phyloP scores from a whole-genome alignment of 768 basidiomycete species.

The Psilocybe cyanescens region DNA sequence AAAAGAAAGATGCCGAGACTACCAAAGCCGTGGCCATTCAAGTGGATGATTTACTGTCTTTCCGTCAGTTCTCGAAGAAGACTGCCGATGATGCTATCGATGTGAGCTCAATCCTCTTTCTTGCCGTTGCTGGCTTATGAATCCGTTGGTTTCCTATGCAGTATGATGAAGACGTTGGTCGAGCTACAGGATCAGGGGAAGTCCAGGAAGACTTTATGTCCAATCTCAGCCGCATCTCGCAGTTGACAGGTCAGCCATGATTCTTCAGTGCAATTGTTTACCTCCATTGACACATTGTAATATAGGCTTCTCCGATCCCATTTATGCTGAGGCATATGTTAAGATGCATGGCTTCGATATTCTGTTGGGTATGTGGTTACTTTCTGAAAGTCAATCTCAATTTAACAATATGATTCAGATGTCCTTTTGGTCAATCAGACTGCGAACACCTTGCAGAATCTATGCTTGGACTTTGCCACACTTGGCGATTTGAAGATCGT shows the following conservation, averaged over 20 bases:
- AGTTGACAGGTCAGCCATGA: conserved; percentile 76
- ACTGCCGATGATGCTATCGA: conserved; percentile 78
- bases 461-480: conserved; percentile 97
- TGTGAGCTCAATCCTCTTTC: conserved; percentile 39
- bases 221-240: conserved; percentile 89
- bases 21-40: conserved; percentile 74
- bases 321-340: conserved; percentile 97
- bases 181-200: conserved; percentile 86
- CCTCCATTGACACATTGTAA: background rate
- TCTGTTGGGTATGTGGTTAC: conserved; percentile 65
- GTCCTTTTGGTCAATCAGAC: conserved; percentile 98
- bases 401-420: conserved; percentile 47
- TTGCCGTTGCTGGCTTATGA: background rate
- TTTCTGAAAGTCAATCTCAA: background rate
- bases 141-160: conserved; percentile 32
- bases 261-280: background rate
- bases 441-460: conserved; percentile 89
- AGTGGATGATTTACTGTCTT: conserved; percentile 89
- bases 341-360: conserved; percentile 99
- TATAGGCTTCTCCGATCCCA: conserved; percentile 94
- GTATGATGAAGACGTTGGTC: conserved; percentile 88
- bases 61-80: conserved; percentile 97
- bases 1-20: conserved; percentile 86
- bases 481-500: conserved; percentile 97
- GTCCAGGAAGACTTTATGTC: conserved; percentile 93